Evolutionary conservation across 2,329 filamentous ascomycete species (phyloP).

Genomic region (Tothia fuscella): DNA sequence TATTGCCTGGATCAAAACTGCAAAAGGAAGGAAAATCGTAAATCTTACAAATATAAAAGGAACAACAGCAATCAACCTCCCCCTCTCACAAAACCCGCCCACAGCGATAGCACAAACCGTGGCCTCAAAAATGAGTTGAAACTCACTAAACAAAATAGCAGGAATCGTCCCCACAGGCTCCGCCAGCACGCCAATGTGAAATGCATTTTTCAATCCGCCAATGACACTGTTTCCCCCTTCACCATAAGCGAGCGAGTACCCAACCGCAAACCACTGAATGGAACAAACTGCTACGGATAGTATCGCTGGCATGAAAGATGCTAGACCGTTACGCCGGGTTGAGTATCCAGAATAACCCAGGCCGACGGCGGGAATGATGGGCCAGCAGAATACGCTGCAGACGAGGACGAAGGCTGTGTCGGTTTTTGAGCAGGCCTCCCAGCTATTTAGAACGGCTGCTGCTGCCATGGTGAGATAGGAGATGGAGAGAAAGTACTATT

Average conservation of each 20-base stretch:
- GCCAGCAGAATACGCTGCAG: constrained; percentile 41
- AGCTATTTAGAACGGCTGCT: constrained; percentile 31
- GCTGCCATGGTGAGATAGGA: constrained; percentile 13
- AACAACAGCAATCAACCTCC: constrained; percentile 33
- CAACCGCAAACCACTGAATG: constrained; percentile 35
- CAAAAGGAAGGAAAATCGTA: not conserved
- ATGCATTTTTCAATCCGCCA: constrained; percentile 33
- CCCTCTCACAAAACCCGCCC: constrained; percentile 37
- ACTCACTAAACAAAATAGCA: constrained; percentile 39
- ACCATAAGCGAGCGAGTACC: constrained; percentile 38
- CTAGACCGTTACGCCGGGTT: constrained; percentile 35
- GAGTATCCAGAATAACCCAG: constrained; percentile 40
- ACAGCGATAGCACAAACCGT: constrained; percentile 41
- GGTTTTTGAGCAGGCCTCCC: constrained; percentile 40
- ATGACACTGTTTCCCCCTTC: constrained; percentile 32
- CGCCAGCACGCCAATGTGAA: constrained; percentile 34
- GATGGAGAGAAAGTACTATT: too few species aligned
- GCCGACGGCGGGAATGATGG: constrained; percentile 40
- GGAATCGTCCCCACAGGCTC: constrained; percentile 39
- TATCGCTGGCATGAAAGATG: constrained; percentile 37
- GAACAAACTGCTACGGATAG: constrained; percentile 37
- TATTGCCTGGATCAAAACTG: too few species aligned
- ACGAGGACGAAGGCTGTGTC: constrained; percentile 40
- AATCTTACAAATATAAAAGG: constrained; percentile 33
- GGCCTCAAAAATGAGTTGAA: constrained; percentile 39